Conservation (phyloP, 306 rosid genomes). For the Macrotyloma uniflorum region DNA sequence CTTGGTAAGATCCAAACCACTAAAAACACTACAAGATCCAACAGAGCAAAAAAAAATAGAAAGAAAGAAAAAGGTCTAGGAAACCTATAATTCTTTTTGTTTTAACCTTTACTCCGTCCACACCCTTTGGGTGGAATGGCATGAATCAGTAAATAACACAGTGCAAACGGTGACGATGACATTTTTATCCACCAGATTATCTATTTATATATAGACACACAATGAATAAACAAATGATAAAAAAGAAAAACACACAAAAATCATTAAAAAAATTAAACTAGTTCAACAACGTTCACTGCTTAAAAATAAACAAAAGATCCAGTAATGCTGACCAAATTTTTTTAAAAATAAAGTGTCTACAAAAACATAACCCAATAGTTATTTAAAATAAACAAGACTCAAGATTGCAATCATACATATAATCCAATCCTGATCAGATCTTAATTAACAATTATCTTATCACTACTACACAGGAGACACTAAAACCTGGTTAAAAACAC, state of each 20-base stretch:
- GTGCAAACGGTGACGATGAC: slow-evolving; percentile 37
- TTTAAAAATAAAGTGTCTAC: slow-evolving; percentile 36
- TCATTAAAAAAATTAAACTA: slow-evolving; percentile 31
- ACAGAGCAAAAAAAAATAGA: not conserved
- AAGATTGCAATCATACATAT: slow-evolving; percentile 51
- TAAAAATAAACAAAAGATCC: not conserved
- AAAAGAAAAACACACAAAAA: too few species aligned
- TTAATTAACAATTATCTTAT: slow-evolving; percentile 32
- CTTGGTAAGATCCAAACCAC: slow-evolving; percentile 33
- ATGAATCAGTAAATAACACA: slow-evolving; percentile 2
- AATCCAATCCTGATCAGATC: slow-evolving; percentile 53
- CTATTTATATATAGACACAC: not conserved
- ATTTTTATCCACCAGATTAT: slow-evolving; percentile 35
- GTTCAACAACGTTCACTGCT: slow-evolving; percentile 36
- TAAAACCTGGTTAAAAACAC: slow-evolving; percentile 32
- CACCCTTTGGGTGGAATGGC: not conserved
- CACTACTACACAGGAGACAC: slow-evolving; percentile 8
- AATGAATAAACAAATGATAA: too few species aligned
- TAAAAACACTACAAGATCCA: slow-evolving; percentile 41
- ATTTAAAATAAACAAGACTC: slow-evolving; percentile 19
- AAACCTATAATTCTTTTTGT: slow-evolving; percentile 5
- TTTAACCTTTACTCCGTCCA: not conserved
- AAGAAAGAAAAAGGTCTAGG: not conserved
- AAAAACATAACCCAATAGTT: slow-evolving; percentile 35
- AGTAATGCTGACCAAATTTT: slow-evolving; percentile 41